phyloP scores from a whole-genome alignment of 352 stramenopile species.

The Globisporangium cystogenes region DNA sequence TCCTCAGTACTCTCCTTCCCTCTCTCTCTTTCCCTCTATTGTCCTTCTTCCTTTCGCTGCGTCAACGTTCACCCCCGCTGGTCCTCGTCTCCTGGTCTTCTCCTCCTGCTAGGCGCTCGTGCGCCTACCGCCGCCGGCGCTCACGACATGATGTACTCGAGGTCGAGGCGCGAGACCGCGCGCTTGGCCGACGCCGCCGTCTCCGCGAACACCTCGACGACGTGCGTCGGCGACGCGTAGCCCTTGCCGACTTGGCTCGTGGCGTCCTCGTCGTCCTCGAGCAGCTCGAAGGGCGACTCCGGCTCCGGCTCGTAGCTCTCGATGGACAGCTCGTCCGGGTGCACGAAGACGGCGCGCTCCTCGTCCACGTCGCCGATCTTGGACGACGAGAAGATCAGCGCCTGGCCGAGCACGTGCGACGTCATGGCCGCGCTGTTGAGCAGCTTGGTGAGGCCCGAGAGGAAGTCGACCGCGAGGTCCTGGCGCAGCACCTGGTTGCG shows the following conservation, averaged over 20 bases:
- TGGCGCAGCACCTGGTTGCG: conserved; percentile 42
- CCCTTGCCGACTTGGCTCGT: neutral
- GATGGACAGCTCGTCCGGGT: neutral
- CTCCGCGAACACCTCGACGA: conserved; percentile 4
- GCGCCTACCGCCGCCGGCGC: too few relatives aligned
- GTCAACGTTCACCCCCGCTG: too few relatives aligned
- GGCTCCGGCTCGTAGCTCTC: conserved; percentile 3
- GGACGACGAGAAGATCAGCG: conserved; percentile 28
- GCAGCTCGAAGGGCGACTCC: conserved; percentile 11
- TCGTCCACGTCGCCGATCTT: conserved; percentile 10
- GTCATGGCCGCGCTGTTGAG: conserved; percentile 21
- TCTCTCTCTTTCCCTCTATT: neutral
- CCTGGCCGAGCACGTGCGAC: conserved; percentile 24
- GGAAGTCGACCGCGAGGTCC: conserved; percentile 52
- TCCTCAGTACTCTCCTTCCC: neutral
- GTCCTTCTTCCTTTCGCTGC: neutral
- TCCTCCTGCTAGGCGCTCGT: too few relatives aligned
- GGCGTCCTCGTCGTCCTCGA: conserved; percentile 5
- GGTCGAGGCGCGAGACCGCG: conserved; percentile 5
- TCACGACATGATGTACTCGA: conserved; percentile 18
- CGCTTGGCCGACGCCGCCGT: neutral
- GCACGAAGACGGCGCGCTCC: neutral
- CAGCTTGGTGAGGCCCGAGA: conserved; percentile 34
- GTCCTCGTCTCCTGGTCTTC: too few relatives aligned
- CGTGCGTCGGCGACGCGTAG: neutral